phyloP scores from a whole-genome alignment of 805 yeast species.

The Wickerhamiella bombiphila region DNA sequence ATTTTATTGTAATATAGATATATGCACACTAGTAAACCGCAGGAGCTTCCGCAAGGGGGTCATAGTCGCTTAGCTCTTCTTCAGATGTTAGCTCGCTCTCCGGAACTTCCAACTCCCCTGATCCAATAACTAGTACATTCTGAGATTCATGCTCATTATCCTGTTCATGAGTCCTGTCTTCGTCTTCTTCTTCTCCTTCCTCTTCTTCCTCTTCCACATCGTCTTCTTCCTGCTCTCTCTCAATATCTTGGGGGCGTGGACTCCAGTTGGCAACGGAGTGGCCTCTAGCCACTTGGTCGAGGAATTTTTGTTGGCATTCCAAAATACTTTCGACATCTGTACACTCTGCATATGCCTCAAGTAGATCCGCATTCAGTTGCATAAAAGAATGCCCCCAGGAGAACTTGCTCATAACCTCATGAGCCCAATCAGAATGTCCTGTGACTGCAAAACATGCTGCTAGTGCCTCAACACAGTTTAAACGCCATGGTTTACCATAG shows the following conservation, averaged over 20 bases:
- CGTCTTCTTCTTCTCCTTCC: constrained; percentile 22
- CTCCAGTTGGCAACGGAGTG: constrained; percentile 15
- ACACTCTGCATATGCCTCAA: constrained; percentile 63
- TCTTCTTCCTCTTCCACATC: constrained; percentile 20
- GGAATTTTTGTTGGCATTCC: constrained; percentile 60
- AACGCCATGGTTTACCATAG: constrained; percentile 89
- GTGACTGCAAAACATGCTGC: constrained; percentile 96
- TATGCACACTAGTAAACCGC: background rate
- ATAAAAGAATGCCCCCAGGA: constrained; percentile 90
- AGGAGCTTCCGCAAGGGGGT: background rate
- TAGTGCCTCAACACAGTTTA: constrained; percentile 92
- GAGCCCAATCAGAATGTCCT: constrained; percentile 85
- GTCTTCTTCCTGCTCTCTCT: constrained; percentile 16
- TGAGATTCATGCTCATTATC: constrained; percentile 16
- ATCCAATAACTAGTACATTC: constrained; percentile 15
- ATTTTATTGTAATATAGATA: background rate
- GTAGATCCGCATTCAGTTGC: constrained; percentile 62
- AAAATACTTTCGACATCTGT: constrained; percentile 64
- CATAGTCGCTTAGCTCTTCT: constrained; percentile 3
- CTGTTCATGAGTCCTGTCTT: constrained; percentile 18
- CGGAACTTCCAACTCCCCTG: constrained; percentile 15
- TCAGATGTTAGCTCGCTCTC: constrained; percentile 10
- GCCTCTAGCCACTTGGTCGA: constrained; percentile 26
- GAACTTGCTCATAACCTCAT: constrained; percentile 55
- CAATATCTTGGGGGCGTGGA: constrained; percentile 17